These are phyloP conservation scores for Cyclospora cayetanensis DNA, from an alignment of 169 alveolate genomes.

Conservation along the genomic window DNA sequence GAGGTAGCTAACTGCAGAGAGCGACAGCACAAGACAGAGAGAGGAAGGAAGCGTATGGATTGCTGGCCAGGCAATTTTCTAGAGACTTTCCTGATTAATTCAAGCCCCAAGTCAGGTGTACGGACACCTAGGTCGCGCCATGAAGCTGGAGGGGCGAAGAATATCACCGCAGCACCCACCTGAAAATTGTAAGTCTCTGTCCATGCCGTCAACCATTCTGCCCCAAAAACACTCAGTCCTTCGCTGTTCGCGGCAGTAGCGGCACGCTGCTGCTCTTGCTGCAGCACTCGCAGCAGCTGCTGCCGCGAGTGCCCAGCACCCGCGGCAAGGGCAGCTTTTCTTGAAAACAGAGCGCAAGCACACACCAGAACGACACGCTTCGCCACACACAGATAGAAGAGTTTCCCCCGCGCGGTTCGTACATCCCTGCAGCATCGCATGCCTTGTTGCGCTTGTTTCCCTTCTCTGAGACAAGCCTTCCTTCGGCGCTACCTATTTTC, in stretches of 20 bases:
- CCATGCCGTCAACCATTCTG: slow-evolving; percentile 63
- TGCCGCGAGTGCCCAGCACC: slow-evolving; percentile 59
- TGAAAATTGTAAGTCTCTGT: slow-evolving; percentile 69
- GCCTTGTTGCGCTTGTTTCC: not conserved
- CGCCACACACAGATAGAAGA: not conserved
- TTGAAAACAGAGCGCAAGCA: not conserved
- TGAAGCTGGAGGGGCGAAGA: not conserved
- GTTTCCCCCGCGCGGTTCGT: too few relatives aligned
- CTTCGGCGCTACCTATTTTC: not conserved
- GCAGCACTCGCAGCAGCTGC: slow-evolving; percentile 29
- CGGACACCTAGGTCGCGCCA: not conserved
- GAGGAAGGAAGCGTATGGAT: too few relatives aligned
- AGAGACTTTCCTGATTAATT: not conserved
- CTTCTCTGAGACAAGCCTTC: not conserved
- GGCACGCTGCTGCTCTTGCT: not conserved
- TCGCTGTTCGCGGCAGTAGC: slow-evolving; percentile 14
- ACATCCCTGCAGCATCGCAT: too few relatives aligned
- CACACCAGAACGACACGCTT: too few relatives aligned
- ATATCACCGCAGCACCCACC: not conserved
- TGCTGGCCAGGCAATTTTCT: too few relatives aligned
- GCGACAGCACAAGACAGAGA: not conserved
- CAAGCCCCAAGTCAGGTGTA: not conserved
- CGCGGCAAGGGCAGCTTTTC: slow-evolving; percentile 65
- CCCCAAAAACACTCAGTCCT: slow-evolving; percentile 19
- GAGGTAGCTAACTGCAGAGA: not conserved